Evolutionary conservation across 495 filamentous ascomycete genomes (phyloP).

Genomic region (Tuber melanosporum): DNA sequence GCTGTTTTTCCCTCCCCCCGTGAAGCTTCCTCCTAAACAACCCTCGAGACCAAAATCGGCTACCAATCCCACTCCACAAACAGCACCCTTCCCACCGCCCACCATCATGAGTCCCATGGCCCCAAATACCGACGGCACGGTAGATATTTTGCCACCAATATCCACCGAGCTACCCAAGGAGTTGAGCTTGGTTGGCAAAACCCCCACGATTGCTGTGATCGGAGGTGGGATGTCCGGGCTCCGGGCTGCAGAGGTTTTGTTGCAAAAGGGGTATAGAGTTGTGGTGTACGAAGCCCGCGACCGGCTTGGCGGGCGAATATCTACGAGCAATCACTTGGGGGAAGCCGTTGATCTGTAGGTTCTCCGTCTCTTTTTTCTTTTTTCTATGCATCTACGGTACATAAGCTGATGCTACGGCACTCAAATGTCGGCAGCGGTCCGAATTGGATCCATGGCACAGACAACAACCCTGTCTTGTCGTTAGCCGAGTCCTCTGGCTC

Average conservation of each 20-base stretch:
- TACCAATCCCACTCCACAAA: constrained; percentile 7
- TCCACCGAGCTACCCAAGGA: constrained; percentile 1
- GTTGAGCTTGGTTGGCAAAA: constrained; percentile 13
- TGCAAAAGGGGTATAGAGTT: constrained; percentile 70
- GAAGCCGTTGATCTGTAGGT: constrained; percentile 53
- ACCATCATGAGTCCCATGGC: background rate
- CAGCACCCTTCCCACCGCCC: background rate
- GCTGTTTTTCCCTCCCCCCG: background rate
- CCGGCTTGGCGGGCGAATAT: constrained; percentile 74
- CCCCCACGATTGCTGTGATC: constrained; percentile 58
- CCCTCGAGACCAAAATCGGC: background rate
- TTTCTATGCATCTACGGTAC: background rate
- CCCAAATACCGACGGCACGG: constrained; percentile 11
- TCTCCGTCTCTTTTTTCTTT: constrained; percentile 14
- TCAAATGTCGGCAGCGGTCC: constrained; percentile 55
- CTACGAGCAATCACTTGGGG: constrained; percentile 42
- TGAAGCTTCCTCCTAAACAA: background rate
- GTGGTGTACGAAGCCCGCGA: constrained; percentile 80
- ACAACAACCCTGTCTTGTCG: constrained; percentile 74
- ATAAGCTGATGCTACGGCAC: background rate
- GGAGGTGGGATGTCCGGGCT: constrained; percentile 86
- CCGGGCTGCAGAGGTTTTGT: constrained; percentile 73
- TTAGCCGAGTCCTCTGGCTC: constrained; percentile 66
- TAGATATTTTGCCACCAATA: constrained; percentile 2
- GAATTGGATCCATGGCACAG: constrained; percentile 92